Base-by-base conservation (phyloP, 148 eudicot genomes). In the Rhododendron griersonianum region DNA sequence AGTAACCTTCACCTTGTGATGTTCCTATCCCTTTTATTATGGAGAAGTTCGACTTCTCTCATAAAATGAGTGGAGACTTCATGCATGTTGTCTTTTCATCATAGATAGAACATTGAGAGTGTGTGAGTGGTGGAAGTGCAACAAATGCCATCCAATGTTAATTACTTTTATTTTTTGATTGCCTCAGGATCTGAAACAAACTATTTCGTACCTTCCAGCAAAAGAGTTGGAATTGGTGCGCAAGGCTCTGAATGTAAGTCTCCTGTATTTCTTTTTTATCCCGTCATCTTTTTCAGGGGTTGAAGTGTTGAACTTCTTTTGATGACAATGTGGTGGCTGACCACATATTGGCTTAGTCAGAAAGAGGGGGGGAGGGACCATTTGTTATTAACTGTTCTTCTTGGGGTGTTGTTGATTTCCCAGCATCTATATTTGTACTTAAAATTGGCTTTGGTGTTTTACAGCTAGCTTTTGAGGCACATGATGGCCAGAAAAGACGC, bases 381-480 rank as follows among this genome's bases (percentile, higher is more conserved):
- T 67, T 59, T 51, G 13, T 30, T 69, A 51, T 16, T 30, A 75
- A 35, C 37, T 81, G 4, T 25, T 86, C 71, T 71, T 21, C 45
- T 15, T 69, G 39, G 45, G 19, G 47, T 13, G 30, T 2, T 47
- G 35, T n/a, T 48, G 79, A 73, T 45, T 23, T 73, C 16, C 28
- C 28, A 28, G 1, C 33, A 18, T 82, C 18, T 23, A 21, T 48
- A 30, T 21, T 71, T 69, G 5, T 39, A 25, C 37, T 41, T 23
- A 13, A 55, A 35, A 18, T 67, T 39, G 23, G 65, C 3, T 37
- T 74, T 86, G 89, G 86, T 83, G 77, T 90, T 73, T 81, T 86
- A 84, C 92, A 97, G 99, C 92, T 97, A 89, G 99, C 99, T 80
- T 97, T 95, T 90, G 95, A 94, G 89, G 99, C 99, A 77, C 99